Percentiles rank a stretch among this genome's conserved stretches.
Conservation (phyloP, 2,329 filamentous ascomycete genomes). For the Phoma sp. region DNA sequence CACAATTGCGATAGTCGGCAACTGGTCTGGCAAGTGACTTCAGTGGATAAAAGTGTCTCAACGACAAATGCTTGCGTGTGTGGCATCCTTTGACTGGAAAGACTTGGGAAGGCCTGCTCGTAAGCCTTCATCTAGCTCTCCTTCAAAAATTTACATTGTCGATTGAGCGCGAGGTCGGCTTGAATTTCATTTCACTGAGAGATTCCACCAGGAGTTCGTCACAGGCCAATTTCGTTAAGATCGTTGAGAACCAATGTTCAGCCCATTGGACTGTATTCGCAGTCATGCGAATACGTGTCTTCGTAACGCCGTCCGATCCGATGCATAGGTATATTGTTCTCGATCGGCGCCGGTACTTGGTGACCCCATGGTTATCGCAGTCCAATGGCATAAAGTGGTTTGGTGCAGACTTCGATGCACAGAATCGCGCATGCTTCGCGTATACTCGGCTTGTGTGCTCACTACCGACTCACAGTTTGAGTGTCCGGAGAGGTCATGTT, state of each 20-base stretch:
- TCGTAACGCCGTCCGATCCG: too few relatives aligned
- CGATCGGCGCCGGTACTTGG: too few relatives aligned
- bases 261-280: neutral
- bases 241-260: neutral
- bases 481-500: neutral
- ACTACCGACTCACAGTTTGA: neutral
- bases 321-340: too few relatives aligned
- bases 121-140: too few relatives aligned
- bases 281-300: neutral
- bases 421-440: neutral
- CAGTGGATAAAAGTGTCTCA: neutral
- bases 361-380: too few relatives aligned
- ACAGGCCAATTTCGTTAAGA: neutral
- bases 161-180: too few relatives aligned
- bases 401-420: neutral
- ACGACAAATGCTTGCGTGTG: slow-evolving; percentile 6
- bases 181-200: too few relatives aligned
- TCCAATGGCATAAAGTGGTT: neutral
- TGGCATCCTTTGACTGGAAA: neutral
- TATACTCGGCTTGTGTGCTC: neutral
- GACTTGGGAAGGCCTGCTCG: neutral
- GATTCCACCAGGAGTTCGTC: neutral
- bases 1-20: slow-evolving; percentile 17
- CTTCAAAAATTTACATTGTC: too few relatives aligned
- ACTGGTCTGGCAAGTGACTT: neutral